Evolutionary conservation across 371 early-diverging fungal species (phyloP).

Genomic region (Blastocladiella emersonii): DNA sequence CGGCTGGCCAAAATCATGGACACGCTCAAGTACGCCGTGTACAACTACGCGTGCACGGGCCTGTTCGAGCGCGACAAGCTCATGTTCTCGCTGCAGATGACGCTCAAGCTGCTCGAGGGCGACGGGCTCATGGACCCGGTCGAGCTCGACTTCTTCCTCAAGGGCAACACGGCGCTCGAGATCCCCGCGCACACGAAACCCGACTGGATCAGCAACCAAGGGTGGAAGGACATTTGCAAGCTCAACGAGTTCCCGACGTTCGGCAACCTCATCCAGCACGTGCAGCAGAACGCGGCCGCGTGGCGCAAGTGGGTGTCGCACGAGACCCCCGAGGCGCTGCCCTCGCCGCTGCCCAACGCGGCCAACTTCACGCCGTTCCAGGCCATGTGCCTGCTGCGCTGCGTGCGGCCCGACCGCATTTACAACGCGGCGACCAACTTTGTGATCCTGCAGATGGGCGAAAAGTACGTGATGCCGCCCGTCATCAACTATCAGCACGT

Average conservation of each 20-base stretch:
- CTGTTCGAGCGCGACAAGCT: slow-evolving; percentile 44
- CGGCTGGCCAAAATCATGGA: slow-evolving; percentile 38
- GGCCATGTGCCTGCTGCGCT: slow-evolving; percentile 36
- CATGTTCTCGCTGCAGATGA: slow-evolving; percentile 49
- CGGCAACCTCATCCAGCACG: slow-evolving; percentile 18
- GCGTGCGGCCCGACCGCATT: slow-evolving; percentile 38
- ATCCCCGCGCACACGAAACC: slow-evolving; percentile 26
- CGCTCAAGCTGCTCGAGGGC: slow-evolving; percentile 38
- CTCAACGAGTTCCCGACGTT: slow-evolving; percentile 26
- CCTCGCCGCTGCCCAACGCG: slow-evolving; percentile 30
- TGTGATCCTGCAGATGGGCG: slow-evolving; percentile 39
- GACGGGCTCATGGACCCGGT: slow-evolving; percentile 30
- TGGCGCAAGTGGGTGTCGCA: slow-evolving; percentile 33
- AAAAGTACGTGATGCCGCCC: slow-evolving; percentile 46
- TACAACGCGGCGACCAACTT: slow-evolving; percentile 42
- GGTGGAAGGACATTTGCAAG: slow-evolving; percentile 36
- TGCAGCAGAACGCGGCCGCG: slow-evolving; percentile 16
- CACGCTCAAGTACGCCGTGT: slow-evolving; percentile 40
- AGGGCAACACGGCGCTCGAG: slow-evolving; percentile 40
- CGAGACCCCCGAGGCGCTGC: slow-evolving; percentile 30
- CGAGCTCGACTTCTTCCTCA: slow-evolving; percentile 44
- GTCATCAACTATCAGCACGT: slow-evolving; percentile 43
- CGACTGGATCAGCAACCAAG: slow-evolving; percentile 34
- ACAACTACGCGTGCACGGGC: slow-evolving; percentile 45
- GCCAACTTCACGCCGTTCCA: slow-evolving; percentile 30